phyloP scores from a whole-genome alignment of 1,139 yeast species.

The Lodderomyces parapsilosis region DNA sequence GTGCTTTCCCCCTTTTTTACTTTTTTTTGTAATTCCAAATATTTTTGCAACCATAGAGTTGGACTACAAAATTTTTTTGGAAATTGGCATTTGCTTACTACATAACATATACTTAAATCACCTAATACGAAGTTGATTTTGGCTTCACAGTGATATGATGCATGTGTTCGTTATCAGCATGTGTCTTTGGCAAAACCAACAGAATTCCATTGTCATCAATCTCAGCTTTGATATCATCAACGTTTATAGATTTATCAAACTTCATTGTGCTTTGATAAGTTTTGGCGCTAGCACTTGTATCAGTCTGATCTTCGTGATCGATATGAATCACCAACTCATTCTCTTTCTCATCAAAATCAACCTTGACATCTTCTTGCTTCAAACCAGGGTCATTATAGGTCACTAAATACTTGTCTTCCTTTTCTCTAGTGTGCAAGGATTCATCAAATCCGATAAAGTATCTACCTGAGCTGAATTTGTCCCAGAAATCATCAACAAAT shows the following conservation, averaged over 20 bases:
- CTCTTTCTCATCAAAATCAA: conserved; percentile 24
- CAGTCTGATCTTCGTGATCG: conserved; percentile 18
- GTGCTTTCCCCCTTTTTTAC: not conserved
- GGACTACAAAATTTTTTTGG: too few relatives aligned
- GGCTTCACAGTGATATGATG: conserved; percentile 17
- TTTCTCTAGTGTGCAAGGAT: conserved; percentile 24
- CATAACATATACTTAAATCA: too few relatives aligned
- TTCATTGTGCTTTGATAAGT: conserved; percentile 22
- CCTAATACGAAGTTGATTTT: too few relatives aligned
- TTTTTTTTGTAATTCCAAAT: not conserved
- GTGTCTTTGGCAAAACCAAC: conserved; percentile 26
- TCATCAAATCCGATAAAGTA: conserved; percentile 19
- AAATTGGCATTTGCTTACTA: too few relatives aligned
- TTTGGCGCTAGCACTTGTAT: conserved; percentile 14
- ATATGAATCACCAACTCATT: conserved; percentile 24
- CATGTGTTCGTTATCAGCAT: conserved; percentile 21
- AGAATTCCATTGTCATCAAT: conserved; percentile 19
- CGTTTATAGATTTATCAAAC: conserved; percentile 25
- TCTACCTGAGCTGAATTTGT: conserved; percentile 13
- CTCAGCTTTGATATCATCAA: conserved; percentile 23
- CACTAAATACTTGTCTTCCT: conserved; percentile 23
- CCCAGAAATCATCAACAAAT: conserved; percentile 15
- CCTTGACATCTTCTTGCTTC: conserved; percentile 22
- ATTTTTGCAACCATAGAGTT: not conserved
- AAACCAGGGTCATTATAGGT: conserved; percentile 21